A percentile compares a stretch with the other conserved stretches of the same genome.
Conservation (phyloP, 2,329 filamentous ascomycete species). For the Penicillium digitatum region DNA sequence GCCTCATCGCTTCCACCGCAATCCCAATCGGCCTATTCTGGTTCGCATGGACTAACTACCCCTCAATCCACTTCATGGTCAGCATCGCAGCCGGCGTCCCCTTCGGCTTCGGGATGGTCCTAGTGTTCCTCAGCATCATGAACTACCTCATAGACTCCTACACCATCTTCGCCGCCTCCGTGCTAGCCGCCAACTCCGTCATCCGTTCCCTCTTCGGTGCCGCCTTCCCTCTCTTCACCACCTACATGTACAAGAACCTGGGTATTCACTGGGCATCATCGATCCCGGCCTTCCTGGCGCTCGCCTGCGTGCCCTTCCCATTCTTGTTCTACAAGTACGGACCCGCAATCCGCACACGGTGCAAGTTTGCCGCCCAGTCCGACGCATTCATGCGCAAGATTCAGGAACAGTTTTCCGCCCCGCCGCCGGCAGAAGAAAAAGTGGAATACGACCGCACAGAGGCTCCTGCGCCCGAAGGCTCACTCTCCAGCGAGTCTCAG, state of each 20-base stretch:
- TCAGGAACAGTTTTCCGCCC: slow-evolving; percentile 24
- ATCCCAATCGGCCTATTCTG: slow-evolving; percentile 31
- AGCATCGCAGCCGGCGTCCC: slow-evolving; percentile 25
- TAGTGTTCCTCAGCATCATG: slow-evolving; percentile 26
- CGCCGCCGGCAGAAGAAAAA: slow-evolving; percentile 19
- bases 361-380: slow-evolving; percentile 29
- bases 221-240: slow-evolving; percentile 28
- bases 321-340: slow-evolving; percentile 30
- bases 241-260: slow-evolving; percentile 25
- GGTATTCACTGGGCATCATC: slow-evolving; percentile 28
- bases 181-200: slow-evolving; percentile 26
- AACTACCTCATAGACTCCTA: slow-evolving; percentile 29
- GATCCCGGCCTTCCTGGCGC: slow-evolving; percentile 25
- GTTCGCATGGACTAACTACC: slow-evolving; percentile 34
- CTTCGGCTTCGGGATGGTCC: slow-evolving; percentile 28
- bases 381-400: slow-evolving; percentile 39
- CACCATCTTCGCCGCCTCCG: slow-evolving; percentile 27
- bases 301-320: slow-evolving; percentile 26
- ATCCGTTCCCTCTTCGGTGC: slow-evolving; percentile 27
- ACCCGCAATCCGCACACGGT: slow-evolving; percentile 19
- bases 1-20: slow-evolving; percentile 24
- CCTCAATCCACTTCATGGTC: slow-evolving; percentile 25
- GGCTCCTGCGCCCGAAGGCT: slow-evolving; percentile 25
- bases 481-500: slow-evolving; percentile 26
- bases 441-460: slow-evolving; percentile 34